phyloP scores from a whole-genome alignment of 164 flowering plant species.

The Stephania japonica region DNA sequence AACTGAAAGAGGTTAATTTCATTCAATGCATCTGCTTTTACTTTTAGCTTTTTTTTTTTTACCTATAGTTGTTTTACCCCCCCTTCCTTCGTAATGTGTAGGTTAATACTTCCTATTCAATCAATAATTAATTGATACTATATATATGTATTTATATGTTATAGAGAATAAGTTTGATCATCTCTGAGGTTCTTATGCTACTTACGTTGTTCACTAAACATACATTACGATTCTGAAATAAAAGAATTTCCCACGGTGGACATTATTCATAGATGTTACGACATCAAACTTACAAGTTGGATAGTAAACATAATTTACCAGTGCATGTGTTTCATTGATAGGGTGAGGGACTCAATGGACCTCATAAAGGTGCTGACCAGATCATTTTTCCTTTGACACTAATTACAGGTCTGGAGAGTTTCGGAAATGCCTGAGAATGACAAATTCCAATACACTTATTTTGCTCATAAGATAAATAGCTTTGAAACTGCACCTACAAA shows the following conservation, averaged over 20 bases:
- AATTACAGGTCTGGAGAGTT: constrained; percentile 61
- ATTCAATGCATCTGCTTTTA: constrained; percentile 3
- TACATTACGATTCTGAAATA: not conserved
- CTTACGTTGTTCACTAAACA: not conserved
- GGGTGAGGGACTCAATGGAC: not conserved
- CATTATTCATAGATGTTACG: not conserved
- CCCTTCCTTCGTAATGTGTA: too few relatives aligned
- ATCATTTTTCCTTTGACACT: not conserved
- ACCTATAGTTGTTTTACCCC: not conserved
- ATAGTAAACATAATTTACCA: not conserved
- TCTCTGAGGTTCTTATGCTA: too few relatives aligned
- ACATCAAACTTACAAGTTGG: not conserved
- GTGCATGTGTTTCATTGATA: not conserved
- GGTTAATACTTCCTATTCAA: not conserved
- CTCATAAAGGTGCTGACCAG: not conserved
- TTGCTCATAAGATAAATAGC: constrained; percentile 83
- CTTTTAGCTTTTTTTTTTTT: not conserved
- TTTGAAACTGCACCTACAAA: constrained; percentile 79
- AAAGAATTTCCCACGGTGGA: not conserved
- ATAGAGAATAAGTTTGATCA: too few relatives aligned
- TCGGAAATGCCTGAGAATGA: constrained; percentile 62
- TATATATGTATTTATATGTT: too few relatives aligned
- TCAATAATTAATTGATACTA: not conserved
- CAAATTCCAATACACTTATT: constrained; percentile 74
- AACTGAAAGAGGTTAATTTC: constrained; percentile 49